A percentile compares a stretch with the other conserved stretches of the same genome.
phyloP scores from a whole-genome alignment of 306 rosid genomes.

The Boehmeria nivea region DNA sequence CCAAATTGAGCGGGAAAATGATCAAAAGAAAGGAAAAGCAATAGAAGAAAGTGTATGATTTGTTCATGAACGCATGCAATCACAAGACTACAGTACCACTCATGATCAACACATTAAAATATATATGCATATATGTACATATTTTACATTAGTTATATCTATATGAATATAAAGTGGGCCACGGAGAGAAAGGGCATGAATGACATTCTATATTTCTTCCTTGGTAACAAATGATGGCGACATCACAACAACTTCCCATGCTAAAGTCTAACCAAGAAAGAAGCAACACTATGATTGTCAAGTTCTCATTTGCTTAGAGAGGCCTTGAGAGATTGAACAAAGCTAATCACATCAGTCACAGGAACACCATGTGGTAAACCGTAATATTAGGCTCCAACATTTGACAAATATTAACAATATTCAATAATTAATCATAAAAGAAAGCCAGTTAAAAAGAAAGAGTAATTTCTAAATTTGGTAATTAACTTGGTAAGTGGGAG shows the following conservation, averaged over 20 bases:
- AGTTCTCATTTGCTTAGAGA: slow-evolving; percentile 27
- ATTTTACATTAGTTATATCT: not conserved
- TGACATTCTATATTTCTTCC: slow-evolving; percentile 14
- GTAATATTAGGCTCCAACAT: not conserved
- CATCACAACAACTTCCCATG: slow-evolving; percentile 61
- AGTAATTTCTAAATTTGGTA: not conserved
- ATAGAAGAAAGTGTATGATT: not conserved
- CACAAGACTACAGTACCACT: slow-evolving; percentile 2
- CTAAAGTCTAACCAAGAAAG: slow-evolving; percentile 56
- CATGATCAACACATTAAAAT: not conserved
- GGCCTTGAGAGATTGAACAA: slow-evolving; percentile 16
- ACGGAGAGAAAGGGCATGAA: slow-evolving; percentile 44
- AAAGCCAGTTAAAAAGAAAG: not conserved
- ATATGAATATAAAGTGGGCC: not conserved
- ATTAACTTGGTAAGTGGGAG: not conserved
- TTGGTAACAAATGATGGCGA: slow-evolving; percentile 48
- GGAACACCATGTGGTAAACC: not conserved
- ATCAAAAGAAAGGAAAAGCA: too few relatives aligned
- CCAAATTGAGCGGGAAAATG: not conserved
- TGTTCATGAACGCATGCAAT: slow-evolving; percentile 31
- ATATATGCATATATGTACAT: not conserved
- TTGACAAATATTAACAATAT: not conserved
- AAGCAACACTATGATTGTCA: slow-evolving; percentile 19
- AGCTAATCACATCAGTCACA: slow-evolving; percentile 7
- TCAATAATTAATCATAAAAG: too few relatives aligned